Evolutionary conservation across 2,329 filamentous ascomycete species (phyloP).

Genomic region (Cladosporium sp.): DNA sequence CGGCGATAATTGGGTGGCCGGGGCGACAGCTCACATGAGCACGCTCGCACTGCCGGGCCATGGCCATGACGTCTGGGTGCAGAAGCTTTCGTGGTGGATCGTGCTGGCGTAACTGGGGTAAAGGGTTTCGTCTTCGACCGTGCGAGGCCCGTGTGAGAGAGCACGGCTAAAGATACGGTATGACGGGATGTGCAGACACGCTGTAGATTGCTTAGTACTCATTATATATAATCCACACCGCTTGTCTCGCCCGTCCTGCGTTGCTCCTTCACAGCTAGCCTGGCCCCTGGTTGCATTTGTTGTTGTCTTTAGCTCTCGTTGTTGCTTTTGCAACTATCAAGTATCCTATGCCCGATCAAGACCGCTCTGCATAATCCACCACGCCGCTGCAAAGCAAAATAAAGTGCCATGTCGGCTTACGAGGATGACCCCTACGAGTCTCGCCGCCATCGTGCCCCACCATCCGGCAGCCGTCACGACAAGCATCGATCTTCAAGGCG

Average conservation of each 20-base stretch:
- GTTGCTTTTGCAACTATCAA: not conserved
- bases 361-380: not conserved
- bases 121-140: not conserved
- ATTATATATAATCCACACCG: not conserved
- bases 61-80: slow-evolving; percentile 8
- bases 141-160: not conserved
- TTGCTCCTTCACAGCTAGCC: no score
- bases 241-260: not conserved
- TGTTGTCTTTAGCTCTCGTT: not conserved
- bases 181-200: slow-evolving; percentile 6
- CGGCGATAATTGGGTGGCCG: not conserved
- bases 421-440: slow-evolving; percentile 9
- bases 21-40: not conserved
- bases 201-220: not conserved
- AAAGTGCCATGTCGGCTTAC: slow-evolving; percentile 8
- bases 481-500: not conserved
- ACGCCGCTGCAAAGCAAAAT: slow-evolving; percentile 7
- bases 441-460: slow-evolving; percentile 5
- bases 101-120: not conserved
- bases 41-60: slow-evolving; percentile 1
- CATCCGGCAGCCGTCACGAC: not conserved
- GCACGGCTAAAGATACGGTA: slow-evolving; percentile 10
- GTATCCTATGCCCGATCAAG: not conserved
- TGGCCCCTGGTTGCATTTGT: no score
- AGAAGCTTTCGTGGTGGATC: slow-evolving; percentile 8